Evolutionary conservation across 371 early-diverging fungal species (phyloP).

Genomic region (Nosema granulosis): DNA sequence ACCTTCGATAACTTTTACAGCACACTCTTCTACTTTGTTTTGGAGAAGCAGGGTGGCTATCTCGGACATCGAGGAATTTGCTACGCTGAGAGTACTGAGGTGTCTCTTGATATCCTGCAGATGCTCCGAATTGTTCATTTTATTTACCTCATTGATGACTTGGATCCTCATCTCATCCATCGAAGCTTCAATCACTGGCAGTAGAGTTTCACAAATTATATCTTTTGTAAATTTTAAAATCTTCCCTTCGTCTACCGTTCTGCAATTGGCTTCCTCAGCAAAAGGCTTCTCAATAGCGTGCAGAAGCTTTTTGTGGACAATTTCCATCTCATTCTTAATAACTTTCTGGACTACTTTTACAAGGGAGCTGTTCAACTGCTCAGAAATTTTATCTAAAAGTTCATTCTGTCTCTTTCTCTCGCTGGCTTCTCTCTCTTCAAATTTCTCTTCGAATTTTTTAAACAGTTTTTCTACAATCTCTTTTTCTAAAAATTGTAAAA

Average conservation of each 20-base stretch:
- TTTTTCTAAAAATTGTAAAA: not conserved
- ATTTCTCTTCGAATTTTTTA: slow-evolving; percentile 30
- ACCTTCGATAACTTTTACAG: slow-evolving; percentile 9
- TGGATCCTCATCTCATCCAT: slow-evolving; percentile 65
- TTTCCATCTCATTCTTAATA: slow-evolving; percentile 41
- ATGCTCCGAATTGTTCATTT: slow-evolving; percentile 42
- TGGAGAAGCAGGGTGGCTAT: not conserved
- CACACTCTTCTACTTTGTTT: not conserved
- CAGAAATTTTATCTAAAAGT: slow-evolving; percentile 37
- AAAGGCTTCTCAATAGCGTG: slow-evolving; percentile 33
- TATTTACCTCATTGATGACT: slow-evolving; percentile 48
- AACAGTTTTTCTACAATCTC: slow-evolving; percentile 15
- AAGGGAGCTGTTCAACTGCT: slow-evolving; percentile 52
- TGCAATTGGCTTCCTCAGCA: not conserved
- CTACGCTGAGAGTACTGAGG: not conserved
- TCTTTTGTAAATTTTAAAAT: slow-evolving; percentile 42
- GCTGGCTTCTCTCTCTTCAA: slow-evolving; percentile 50
- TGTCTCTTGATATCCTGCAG: slow-evolving; percentile 29
- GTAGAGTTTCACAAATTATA: slow-evolving; percentile 46
- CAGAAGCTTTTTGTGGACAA: not conserved
- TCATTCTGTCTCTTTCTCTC: slow-evolving; percentile 32
- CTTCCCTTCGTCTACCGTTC: slow-evolving; percentile 8
- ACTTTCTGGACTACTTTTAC: slow-evolving; percentile 22
- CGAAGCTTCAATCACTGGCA: slow-evolving; percentile 60
- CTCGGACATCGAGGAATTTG: not conserved